Evolutionary conservation across 139 green algal genomes (phyloP).

Genomic region (Chara braunii): DNA sequence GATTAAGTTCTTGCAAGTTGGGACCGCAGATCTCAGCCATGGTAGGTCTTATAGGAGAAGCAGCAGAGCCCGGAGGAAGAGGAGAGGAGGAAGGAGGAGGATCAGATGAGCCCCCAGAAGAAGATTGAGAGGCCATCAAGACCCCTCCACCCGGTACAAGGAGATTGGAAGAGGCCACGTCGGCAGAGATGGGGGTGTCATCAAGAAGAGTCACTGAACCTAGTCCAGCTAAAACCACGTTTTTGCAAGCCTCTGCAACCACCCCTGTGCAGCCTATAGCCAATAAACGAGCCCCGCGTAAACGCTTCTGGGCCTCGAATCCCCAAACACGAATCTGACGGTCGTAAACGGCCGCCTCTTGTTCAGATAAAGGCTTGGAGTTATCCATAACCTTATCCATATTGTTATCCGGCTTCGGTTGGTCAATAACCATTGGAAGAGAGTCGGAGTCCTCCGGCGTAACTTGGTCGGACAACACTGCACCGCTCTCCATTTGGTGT

Average conservation of each 20-base stretch:
- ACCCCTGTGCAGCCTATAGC: constrained; percentile 55
- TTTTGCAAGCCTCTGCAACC: constrained; percentile 79
- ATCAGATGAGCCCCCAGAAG: constrained; percentile 38
- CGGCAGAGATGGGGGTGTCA: constrained; percentile 36
- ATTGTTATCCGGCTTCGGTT: no score
- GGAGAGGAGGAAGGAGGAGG: no score
- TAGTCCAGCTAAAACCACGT: constrained; percentile 78
- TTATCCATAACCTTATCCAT: no score
- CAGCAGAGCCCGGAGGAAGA: no score
- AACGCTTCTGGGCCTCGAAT: constrained; percentile 74
- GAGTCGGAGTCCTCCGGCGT: no score
- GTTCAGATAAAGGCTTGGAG: constrained; percentile 61
- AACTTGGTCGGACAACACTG: no score
- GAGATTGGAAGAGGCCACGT: constrained; percentile 54
- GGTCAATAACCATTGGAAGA: no score
- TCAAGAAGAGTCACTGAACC: constrained; percentile 61
- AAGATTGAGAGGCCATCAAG: not conserved
- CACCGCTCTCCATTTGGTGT: no score
- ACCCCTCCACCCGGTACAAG: constrained; percentile 35
- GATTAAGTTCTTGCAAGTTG: constrained; percentile 80
- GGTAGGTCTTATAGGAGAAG: no score
- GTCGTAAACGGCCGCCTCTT: constrained; percentile 73
- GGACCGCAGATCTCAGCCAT: constrained; percentile 52
- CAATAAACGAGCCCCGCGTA: constrained; percentile 56
- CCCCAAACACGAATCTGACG: constrained; percentile 82